Conservation (phyloP, 345 rosid genomes). For the Populus simonii region DNA sequence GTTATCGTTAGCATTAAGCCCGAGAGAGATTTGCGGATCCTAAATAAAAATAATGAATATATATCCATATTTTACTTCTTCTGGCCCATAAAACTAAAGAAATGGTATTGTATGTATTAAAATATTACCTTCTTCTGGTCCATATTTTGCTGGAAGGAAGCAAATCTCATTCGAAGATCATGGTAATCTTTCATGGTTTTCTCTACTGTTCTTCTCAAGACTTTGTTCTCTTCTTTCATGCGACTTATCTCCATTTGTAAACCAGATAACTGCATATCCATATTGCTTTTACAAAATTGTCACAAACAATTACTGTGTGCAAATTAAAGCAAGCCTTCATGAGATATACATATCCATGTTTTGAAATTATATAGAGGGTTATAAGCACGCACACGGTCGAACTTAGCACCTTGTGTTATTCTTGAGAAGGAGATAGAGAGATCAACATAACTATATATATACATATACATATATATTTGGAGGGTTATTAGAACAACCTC, state of each 20-base stretch:
- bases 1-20: constrained; percentile 20
- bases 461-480: too few relatives aligned
- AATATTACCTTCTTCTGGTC: constrained; percentile 24
- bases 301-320: background rate
- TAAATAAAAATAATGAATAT: background rate
- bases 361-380: background rate
- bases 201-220: constrained; percentile 51
- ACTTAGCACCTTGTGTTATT: background rate
- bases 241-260: constrained; percentile 51
- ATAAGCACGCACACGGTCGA: background rate
- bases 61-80: too few relatives aligned
- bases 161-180: constrained; percentile 48
- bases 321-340: background rate
- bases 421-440: background rate
- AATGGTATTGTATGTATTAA: background rate
- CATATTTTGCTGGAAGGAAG: constrained; percentile 39
- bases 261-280: constrained; percentile 32
- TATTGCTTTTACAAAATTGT: background rate
- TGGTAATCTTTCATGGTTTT: constrained; percentile 53
- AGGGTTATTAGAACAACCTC: too few relatives aligned
- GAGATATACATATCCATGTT: background rate
- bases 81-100: background rate
- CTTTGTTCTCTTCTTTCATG: constrained; percentile 58
- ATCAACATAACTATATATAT: too few relatives aligned
- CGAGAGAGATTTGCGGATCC: constrained; percentile 38